phyloP scores from a whole-genome alignment of 2,329 filamentous ascomycete species.

The Fusarium haematococcum region DNA sequence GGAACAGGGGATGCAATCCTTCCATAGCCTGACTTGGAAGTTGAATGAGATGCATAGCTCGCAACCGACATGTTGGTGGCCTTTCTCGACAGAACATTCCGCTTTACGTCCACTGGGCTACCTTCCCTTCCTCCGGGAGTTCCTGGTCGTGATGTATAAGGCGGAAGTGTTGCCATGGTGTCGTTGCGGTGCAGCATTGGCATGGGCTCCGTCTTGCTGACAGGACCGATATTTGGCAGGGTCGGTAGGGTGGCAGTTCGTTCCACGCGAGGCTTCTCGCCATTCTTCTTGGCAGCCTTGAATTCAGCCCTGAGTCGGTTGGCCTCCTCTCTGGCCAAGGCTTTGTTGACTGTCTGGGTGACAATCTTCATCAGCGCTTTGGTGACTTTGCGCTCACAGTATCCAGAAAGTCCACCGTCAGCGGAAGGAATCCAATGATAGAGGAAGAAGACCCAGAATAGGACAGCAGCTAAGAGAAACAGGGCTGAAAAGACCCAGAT shows the following conservation, averaged over 20 bases:
- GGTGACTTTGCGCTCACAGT: constrained; percentile 94
- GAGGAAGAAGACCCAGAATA: constrained; percentile 89
- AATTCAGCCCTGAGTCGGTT: constrained; percentile 65
- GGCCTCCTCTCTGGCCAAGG: constrained; percentile 81
- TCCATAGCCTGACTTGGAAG: constrained; percentile 68
- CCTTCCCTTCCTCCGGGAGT: constrained; percentile 67
- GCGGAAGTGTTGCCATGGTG: constrained; percentile 70
- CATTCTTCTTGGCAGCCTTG: constrained; percentile 64
- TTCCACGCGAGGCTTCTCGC: constrained; percentile 62
- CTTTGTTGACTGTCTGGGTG: constrained; percentile 87
- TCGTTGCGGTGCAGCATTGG: constrained; percentile 70
- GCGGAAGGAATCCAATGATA: constrained; percentile 89
- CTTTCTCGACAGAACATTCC: constrained; percentile 59
- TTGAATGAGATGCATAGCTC: constrained; percentile 74
- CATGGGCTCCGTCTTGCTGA: constrained; percentile 63
- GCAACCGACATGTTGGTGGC: constrained; percentile 67
- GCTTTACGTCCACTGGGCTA: constrained; percentile 64
- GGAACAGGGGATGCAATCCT: constrained; percentile 53
- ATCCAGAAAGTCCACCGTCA: constrained; percentile 84
- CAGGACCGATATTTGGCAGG: constrained; percentile 56
- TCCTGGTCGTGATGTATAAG: constrained; percentile 70
- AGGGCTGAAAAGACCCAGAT: constrained; percentile 89
- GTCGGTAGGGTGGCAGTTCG: constrained; percentile 77
- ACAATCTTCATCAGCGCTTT: constrained; percentile 87
- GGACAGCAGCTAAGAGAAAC: constrained; percentile 76